Base-by-base conservation (phyloP, 2,329 filamentous ascomycete species). In the Leptographium procerum region DNA sequence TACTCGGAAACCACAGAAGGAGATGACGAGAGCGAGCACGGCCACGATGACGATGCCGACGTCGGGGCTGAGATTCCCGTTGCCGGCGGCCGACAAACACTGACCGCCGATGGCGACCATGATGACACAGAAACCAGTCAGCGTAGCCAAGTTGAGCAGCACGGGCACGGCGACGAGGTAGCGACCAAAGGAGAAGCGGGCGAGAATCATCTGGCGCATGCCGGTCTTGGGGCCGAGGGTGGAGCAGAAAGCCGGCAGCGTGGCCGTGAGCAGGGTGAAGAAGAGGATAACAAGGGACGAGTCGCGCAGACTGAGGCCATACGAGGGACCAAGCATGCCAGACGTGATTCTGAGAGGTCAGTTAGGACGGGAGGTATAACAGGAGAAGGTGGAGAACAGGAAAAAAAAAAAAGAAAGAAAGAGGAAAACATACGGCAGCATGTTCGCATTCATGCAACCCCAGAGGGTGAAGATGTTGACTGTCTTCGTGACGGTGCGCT, bases 131-230 rank as follows among this genome's bases (percentile, higher is more conserved):
- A 86, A 86, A n/a, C 82, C 82, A 4, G 77, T 80, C 2, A 85
- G 71, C 0, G 82, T 85, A 16, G 81, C 82, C 28, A 86, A 72
- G 64, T 86, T 86, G 60, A 86, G 72, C 11, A 86, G 66, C 3
- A 85, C 78, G 2, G 82, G 77, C n/a, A 86, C 66, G 0, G 77
- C 79, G 36, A 84, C 79, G 24, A 81, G 70, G 65, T 83, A 84
- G 47, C 77, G 75, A 22, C 81, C 82, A 66, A 84, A 87, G 47
- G 78, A 80, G 67, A 80, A 86, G 26, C 84, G 74, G 4, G 84
- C 83, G 63, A 84, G 81, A 9, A 86, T 77, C 76, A 86, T 83
- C 68, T 86, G 83, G 19, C 83, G 75, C 76, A 86, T 79, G 48
- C 83, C 84, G 11, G 82, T 85, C 68, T 78, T 79, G 4, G 83